Conservation (phyloP, 75 land plant species). For the Cryptomeria japonica region DNA sequence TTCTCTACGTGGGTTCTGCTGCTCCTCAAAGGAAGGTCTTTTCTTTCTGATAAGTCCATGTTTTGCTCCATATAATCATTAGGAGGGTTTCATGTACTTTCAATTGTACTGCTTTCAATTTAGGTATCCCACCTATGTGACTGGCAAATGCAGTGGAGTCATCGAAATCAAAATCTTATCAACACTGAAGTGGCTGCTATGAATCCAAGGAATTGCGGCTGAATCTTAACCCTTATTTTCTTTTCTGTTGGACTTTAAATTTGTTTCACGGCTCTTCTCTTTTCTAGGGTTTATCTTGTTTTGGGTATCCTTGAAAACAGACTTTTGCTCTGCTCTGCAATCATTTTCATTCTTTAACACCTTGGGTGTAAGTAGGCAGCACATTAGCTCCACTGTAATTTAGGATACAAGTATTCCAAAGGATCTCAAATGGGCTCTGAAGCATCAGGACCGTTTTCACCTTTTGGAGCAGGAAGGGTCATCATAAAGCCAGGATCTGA, state of each 20-base stretch:
- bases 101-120: background rate
- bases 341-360: background rate
- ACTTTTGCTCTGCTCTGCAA: too few relatives aligned
- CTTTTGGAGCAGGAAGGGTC: background rate
- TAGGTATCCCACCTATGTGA: background rate
- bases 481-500: background rate
- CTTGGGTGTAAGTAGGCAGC: background rate
- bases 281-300: background rate
- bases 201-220: background rate
- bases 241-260: background rate
- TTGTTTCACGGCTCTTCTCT: background rate
- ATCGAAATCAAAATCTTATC: background rate
- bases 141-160: background rate
- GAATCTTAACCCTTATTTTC: background rate
- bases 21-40: background rate
- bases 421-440: background rate
- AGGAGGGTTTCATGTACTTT: background rate
- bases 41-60: background rate
- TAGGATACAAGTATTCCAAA: background rate
- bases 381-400: background rate
- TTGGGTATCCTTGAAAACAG: slow-evolving; percentile 2
- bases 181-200: background rate
- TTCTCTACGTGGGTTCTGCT: background rate
- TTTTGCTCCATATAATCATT: background rate
- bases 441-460: background rate